Percentiles rank a stretch among this genome's conserved stretches.
Conservation (phyloP, 2,329 filamentous ascomycete genomes). For the Calonectria fujianensis region DNA sequence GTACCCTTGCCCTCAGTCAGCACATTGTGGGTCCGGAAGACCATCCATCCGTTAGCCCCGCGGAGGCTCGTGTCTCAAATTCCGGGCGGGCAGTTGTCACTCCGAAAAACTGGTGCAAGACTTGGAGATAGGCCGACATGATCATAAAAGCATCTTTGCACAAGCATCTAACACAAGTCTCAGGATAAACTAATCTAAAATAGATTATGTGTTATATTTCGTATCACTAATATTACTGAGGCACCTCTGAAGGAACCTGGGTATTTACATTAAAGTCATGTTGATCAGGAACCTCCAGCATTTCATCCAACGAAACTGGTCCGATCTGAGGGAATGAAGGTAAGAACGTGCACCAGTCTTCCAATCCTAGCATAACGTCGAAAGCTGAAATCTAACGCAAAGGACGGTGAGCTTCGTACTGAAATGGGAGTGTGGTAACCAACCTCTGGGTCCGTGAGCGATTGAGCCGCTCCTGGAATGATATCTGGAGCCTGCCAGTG, state of each 20-base stretch:
- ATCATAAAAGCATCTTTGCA: not conserved
- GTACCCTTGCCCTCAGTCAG: not conserved
- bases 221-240: no score
- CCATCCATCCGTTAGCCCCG: not conserved
- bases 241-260: not conserved
- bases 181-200: not conserved
- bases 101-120: not conserved
- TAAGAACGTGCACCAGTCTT: slow-evolving; percentile 34
- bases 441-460: not conserved
- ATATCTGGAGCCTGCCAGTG: not conserved
- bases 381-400: slow-evolving; percentile 27
- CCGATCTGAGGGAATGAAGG: slow-evolving; percentile 26
- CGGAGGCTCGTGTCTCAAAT: not conserved
- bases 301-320: slow-evolving; percentile 7
- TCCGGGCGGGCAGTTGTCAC: not conserved
- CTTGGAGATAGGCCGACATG: not conserved
- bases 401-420: not conserved
- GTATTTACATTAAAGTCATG: not conserved
- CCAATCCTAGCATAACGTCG: slow-evolving; percentile 18
- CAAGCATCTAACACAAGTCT: not conserved
- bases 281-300: not conserved
- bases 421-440: not conserved
- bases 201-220: not conserved
- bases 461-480: not conserved
- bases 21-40: not conserved